Conservation (phyloP, 345 rosid species). For the Capsella bursapastoris region DNA sequence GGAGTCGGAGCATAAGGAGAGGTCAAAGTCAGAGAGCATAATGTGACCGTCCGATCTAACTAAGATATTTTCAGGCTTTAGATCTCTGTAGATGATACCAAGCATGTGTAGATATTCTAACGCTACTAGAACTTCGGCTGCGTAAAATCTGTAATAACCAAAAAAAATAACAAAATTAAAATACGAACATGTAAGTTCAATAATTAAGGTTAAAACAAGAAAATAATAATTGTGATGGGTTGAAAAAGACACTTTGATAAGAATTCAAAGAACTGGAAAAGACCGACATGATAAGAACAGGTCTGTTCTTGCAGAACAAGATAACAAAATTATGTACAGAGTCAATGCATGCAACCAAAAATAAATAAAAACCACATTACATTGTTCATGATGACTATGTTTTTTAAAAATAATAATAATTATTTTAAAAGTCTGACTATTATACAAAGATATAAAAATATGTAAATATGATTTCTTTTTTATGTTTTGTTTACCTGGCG, state of each 20-base stretch:
- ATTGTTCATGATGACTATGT: neutral
- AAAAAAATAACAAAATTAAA: neutral
- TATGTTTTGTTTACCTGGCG: conserved; percentile 56
- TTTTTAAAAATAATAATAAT: neutral
- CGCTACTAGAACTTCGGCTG: conserved; percentile 90
- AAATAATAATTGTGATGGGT: conserved; percentile 1
- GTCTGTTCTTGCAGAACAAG: conserved; percentile 43
- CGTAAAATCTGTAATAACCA: conserved; percentile 69
- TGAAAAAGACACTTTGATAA: conserved; percentile 12
- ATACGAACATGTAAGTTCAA: neutral
- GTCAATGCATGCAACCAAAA: conserved; percentile 43
- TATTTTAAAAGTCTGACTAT: neutral
- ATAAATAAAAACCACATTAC: neutral
- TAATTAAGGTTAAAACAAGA: neutral
- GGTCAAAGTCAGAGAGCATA: conserved; percentile 97
- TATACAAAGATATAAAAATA: neutral
- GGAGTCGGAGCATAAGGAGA: conserved; percentile 78
- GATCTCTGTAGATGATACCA: conserved; percentile 92
- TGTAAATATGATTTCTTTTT: neutral
- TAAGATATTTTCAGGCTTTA: conserved; percentile 91
- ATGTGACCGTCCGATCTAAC: conserved; percentile 97
- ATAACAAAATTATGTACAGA: conserved; percentile 50
- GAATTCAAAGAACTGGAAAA: conserved; percentile 43
- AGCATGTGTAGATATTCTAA: conserved; percentile 95
- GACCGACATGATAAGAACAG: conserved; percentile 55